Evolutionary conservation across 345 rosid species (phyloP).

Genomic region (Isatis tinctoria): DNA sequence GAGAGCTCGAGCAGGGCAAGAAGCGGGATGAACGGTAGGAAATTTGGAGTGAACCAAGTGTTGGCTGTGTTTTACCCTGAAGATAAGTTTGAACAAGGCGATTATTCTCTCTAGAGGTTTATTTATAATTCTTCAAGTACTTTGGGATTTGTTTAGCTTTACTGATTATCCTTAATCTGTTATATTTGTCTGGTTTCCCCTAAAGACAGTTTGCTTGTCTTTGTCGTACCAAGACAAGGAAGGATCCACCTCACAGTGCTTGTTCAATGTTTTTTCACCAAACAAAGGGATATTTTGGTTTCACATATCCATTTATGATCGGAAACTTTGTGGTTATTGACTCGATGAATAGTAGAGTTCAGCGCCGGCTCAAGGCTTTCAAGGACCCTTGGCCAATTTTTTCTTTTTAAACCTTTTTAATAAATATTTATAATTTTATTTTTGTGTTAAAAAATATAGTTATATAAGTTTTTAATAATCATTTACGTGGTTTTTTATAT

Average conservation of each 20-base stretch:
- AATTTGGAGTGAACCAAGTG: slow-evolving; percentile 67
- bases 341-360: too few relatives aligned
- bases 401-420: too few relatives aligned
- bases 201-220: not conserved
- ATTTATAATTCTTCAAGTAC: not conserved
- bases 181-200: too few relatives aligned
- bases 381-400: too few relatives aligned
- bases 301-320: too few relatives aligned
- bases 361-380: too few relatives aligned
- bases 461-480: too few relatives aligned
- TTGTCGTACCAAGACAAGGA: not conserved
- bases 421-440: too few relatives aligned
- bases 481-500: too few relatives aligned
- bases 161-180: not conserved
- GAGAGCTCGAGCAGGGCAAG: slow-evolving; percentile 62
- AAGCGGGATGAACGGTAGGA: slow-evolving; percentile 66
- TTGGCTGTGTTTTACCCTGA: slow-evolving; percentile 65
- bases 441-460: too few relatives aligned
- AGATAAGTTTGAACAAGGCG: slow-evolving; percentile 58
- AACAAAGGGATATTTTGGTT: not conserved
- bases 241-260: not conserved
- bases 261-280: not conserved
- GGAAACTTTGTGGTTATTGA: not conserved
- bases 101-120: slow-evolving; percentile 26
- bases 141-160: not conserved